Evolutionary conservation across 2,329 filamentous ascomycete genomes (phyloP).

Genomic region (Lasiodiplodia hormozganensis): DNA sequence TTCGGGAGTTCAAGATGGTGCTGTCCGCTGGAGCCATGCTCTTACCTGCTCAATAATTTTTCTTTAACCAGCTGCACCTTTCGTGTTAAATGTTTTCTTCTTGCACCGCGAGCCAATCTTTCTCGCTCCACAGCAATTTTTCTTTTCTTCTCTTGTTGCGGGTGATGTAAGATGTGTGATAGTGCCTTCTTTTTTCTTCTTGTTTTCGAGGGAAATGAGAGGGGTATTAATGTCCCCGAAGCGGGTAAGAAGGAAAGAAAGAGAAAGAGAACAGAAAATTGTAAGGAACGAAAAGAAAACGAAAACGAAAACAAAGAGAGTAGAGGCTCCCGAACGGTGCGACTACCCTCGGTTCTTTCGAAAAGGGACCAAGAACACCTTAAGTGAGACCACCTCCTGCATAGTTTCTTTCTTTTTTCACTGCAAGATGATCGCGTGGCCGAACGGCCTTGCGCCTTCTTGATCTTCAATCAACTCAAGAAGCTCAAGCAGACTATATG

Average conservation of each 20-base stretch:
- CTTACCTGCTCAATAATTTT: neutral
- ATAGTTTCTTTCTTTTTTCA: slow-evolving; percentile 7
- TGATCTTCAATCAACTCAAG: slow-evolving; percentile 13
- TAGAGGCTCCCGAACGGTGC: neutral
- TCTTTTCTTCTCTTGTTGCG: neutral
- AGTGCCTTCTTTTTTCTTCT: slow-evolving; percentile 23
- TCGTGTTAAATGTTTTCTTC: neutral
- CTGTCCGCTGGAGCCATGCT: neutral
- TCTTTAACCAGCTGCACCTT: neutral
- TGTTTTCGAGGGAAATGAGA: slow-evolving; percentile 5
- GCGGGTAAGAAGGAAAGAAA: neutral
- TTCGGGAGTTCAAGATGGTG: neutral
- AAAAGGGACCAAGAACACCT: neutral
- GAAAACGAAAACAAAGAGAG: neutral
- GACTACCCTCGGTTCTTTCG: neutral
- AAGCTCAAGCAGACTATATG: slow-evolving; percentile 19
- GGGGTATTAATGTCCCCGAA: slow-evolving; percentile 16
- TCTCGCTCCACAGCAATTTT: slow-evolving; percentile 1
- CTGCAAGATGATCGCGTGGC: too few species aligned
- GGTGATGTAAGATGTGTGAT: neutral
- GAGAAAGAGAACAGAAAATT: neutral
- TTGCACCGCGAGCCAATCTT: slow-evolving; percentile 3
- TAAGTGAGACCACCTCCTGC: neutral
- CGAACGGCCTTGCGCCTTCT: neutral
- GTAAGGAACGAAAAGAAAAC: neutral